phyloP scores from a whole-genome alignment of 306 rosid genomes.

The Psophocarpus tetragonolobus region DNA sequence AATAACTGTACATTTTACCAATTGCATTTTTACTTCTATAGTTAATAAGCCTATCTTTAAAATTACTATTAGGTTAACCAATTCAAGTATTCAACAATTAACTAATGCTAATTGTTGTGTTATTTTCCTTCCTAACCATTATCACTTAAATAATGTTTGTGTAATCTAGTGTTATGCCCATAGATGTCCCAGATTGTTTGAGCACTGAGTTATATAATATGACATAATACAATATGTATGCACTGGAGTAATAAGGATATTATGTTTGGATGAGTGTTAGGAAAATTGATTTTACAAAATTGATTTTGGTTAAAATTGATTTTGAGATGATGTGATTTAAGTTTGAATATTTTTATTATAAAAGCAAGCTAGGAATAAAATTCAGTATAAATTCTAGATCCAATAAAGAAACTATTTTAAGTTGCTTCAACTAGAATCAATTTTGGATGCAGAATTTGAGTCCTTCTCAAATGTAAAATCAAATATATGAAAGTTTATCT shows the following conservation, averaged over 20 bases:
- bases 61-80: background rate
- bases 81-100: background rate
- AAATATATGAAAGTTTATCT: too few species aligned
- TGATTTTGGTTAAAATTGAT: too few species aligned
- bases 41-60: background rate
- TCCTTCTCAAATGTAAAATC: too few species aligned
- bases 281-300: too few species aligned
- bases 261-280: too few species aligned
- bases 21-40: conserved; percentile 22
- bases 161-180: background rate
- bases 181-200: background rate
- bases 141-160: conserved; percentile 13
- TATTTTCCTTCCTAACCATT: conserved; percentile 8
- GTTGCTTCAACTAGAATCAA: too few species aligned
- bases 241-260: background rate
- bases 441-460: too few species aligned
- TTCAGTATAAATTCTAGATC: too few species aligned
- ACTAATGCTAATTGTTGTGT: conserved; percentile 10
- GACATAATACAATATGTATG: background rate
- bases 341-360: too few species aligned
- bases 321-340: too few species aligned
- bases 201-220: background rate
- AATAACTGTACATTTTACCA: background rate
- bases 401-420: too few species aligned
- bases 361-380: too few species aligned